Evolutionary conservation across 1,284 basidiomycete species (phyloP), one percentile per base, ranked within the genome.

Genomic region (Coniferiporia weirii): DNA sequence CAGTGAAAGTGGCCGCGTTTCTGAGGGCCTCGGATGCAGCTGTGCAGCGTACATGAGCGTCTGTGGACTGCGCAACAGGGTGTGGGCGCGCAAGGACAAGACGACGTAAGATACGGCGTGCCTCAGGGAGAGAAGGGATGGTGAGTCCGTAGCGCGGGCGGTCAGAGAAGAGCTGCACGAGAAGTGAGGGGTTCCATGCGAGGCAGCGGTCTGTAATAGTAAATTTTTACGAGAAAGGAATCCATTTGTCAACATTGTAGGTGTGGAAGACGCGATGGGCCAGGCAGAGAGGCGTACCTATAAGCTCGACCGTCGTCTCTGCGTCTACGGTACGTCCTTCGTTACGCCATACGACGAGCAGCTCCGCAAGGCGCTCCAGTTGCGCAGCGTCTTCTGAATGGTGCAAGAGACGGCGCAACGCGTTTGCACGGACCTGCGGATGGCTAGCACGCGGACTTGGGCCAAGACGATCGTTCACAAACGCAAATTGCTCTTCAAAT

Each of bases 91-190:
- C 32, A 35, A 57, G 32, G 32, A 63, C 52, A 49, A 66, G 53
- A 50, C 57, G 44, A 44, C 57, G 60, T 3, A 67, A 58, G 22
- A 67, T 62, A 8, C 64, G 64, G 3, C 66, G 65, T 12, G 65
- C 66, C 5, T 59, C 57, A 0, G 48, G 36, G 15, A 66, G 46
- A 19, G 56, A 57, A 5, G 63, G 61, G 7, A 67, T 53, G n/a
- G 65, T 65, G 13, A 67, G 52, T 0, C 64, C 66, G 57, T 62
- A 66, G 48, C 60, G 62, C 17, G 59, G 58, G 9, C 61, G 61
- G 44, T 67, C 56, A 13, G 60, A 51, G 19, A 66, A 55, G 44
- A 64, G 55, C 8, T 55, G 40, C 8, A 67, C 36, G 32, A 64
- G 59, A 15, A 66, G 54, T 20, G 61, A 50, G 9, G 65, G 66